Evolutionary conservation across 768 basidiomycete species (phyloP), one percentile per base, ranked within the genome.

Genomic region (Lentinula aciculospora): DNA sequence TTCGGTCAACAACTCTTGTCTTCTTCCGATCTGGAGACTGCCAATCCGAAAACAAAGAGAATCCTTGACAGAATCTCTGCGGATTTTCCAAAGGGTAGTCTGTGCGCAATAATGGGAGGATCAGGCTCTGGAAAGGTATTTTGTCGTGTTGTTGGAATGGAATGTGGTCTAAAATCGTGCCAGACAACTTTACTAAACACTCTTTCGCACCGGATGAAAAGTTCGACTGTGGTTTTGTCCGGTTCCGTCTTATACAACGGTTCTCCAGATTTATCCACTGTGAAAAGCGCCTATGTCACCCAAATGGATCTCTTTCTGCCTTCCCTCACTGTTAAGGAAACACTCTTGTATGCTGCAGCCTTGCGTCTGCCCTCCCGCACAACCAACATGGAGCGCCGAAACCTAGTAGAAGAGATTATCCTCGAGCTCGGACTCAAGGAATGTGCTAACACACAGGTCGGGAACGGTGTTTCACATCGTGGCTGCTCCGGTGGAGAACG

Each of bases 241-340:
- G 71, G 72, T 65, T 71, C 74, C 21, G 62, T 66, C 34, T 61
- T 70, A 57, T 64, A 74, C 9, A 72, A 65, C 69, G 70, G 71
- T 10, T 63, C 60, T 9, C 62, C 62, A 44, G 65, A 66, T 13
- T 15, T 60, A 39, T 60, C 59, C 4, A 32, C 55, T 19, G 54
- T 60, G 7, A 56, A 54, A 15, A 53, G 54, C 32, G 54, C 71
- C 4, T 86, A 83, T 61, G 83, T 86, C 27, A 82, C 83, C 51
- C 77, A 86, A 70, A 73, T 78, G 31, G 85, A 86, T 60, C 67
- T 85, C 42, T 73, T 86, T 4, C 81, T 83, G 0, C 65, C 81
- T 6, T 70, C 76, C 25, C 67, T 81, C 1, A 81, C 83, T 0
- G 81, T 83, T 3, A 67, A 70, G 17, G 84, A 85, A 65, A 77